Evolutionary conservation across 441 rosid genomes (phyloP).

Genomic region (Croton setiger): DNA sequence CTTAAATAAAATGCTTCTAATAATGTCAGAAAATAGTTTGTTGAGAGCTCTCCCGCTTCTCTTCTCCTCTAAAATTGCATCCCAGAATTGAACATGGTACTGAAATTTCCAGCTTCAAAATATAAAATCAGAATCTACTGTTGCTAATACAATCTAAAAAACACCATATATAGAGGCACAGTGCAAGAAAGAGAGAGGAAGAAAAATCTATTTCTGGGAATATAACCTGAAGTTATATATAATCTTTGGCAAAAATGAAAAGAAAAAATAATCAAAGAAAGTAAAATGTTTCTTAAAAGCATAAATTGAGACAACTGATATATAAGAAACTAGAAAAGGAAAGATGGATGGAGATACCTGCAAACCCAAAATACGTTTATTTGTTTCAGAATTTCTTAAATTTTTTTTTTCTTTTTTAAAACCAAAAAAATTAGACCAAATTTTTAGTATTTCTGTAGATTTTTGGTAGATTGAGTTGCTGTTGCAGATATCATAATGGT

Average conservation of each 20-base stretch:
- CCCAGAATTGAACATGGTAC: constrained; percentile 21
- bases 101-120: not conserved
- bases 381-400: not conserved
- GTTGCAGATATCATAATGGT: constrained; percentile 36
- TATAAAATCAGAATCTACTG: not conserved
- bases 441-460: constrained; percentile 16
- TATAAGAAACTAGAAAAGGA: constrained; percentile 6
- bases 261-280: not conserved
- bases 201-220: constrained; percentile 22
- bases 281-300: not conserved
- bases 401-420: not conserved
- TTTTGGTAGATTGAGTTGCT: constrained; percentile 37
- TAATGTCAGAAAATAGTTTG: constrained; percentile 39
- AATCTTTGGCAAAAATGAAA: not conserved
- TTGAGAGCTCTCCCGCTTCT: constrained; percentile 2
- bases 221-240: constrained; percentile 8
- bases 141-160: constrained; percentile 8
- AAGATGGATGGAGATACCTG: constrained; percentile 31
- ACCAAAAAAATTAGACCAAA: not conserved
- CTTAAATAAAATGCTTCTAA: constrained; percentile 35
- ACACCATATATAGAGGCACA: constrained; percentile 2
- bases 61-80: constrained; percentile 28
- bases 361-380: constrained; percentile 18
- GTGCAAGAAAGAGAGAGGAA: constrained; percentile 1
- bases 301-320: not conserved